Conservation (phyloP, 2,329 filamentous ascomycete genomes). For the Microdochium bolleyi region DNA sequence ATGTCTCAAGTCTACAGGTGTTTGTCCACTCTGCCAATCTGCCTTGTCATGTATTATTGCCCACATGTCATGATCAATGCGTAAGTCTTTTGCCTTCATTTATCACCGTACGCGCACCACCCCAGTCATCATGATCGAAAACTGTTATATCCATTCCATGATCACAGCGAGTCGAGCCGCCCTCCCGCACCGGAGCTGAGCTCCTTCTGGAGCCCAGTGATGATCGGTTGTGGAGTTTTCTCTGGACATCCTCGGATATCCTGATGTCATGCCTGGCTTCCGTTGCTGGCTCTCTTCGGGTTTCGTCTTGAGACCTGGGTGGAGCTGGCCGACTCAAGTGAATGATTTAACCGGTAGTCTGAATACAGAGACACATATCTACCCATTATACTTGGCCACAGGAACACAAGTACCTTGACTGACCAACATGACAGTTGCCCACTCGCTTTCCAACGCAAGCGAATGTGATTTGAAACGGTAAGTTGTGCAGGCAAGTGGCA, state of each 20-base stretch:
- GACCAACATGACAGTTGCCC: neutral
- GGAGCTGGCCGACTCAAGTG: slow-evolving; percentile 48
- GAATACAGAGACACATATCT: slow-evolving; percentile 24
- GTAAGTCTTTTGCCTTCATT: slow-evolving; percentile 1
- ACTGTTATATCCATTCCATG: slow-evolving; percentile 56
- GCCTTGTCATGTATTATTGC: neutral
- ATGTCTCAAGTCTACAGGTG: slow-evolving; percentile 1
- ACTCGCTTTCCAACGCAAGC: neutral
- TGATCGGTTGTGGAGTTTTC: slow-evolving; percentile 71
- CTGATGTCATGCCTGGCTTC: slow-evolving; percentile 50
- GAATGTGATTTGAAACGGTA: slow-evolving; percentile 7
- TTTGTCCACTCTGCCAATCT: neutral
- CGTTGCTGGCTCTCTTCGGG: slow-evolving; percentile 38
- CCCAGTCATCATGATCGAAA: slow-evolving; percentile 2
- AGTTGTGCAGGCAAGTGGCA: no score
- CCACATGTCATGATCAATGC: neutral
- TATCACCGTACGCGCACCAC: neutral
- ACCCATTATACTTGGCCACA: slow-evolving; percentile 1
- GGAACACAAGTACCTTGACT: neutral
- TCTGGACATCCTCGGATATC: slow-evolving; percentile 18
- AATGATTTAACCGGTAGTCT: slow-evolving; percentile 67
- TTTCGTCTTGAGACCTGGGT: slow-evolving; percentile 50
- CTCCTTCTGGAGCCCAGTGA: slow-evolving; percentile 34
- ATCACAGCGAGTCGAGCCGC: slow-evolving; percentile 59
- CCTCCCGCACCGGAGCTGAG: slow-evolving; percentile 61